Conservation (phyloP, 345 rosid species). For the Hevea brasiliensis region DNA sequence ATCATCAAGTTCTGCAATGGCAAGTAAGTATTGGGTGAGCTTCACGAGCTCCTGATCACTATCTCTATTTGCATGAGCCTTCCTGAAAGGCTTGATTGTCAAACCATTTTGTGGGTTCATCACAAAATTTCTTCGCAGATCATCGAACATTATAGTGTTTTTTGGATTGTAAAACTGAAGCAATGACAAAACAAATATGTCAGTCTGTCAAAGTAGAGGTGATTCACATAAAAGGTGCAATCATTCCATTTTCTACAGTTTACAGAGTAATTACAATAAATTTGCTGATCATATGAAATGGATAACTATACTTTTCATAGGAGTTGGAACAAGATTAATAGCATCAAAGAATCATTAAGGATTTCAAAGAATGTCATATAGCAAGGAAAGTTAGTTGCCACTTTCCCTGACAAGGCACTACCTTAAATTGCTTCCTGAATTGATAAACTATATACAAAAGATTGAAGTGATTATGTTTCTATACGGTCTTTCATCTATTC, state of each 20-base stretch:
- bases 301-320: background rate
- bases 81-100: conserved; percentile 74
- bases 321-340: background rate
- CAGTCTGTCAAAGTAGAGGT: background rate
- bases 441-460: background rate
- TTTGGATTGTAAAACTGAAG: conserved; percentile 70
- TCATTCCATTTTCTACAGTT: background rate
- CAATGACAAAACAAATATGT: background rate
- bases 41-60: conserved; percentile 82
- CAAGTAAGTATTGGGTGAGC: conserved; percentile 81
- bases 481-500: background rate
- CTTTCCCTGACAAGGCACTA: background rate
- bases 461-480: background rate
- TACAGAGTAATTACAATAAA: background rate
- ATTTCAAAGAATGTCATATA: background rate
- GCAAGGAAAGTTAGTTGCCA: background rate
- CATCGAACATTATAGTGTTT: conserved; percentile 98
- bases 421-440: background rate
- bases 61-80: conserved; percentile 85
- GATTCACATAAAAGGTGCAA: background rate
- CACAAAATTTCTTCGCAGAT: conserved; percentile 79
- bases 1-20: conserved; percentile 83
- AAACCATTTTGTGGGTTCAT: conserved; percentile 96
- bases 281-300: background rate
- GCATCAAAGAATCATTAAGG: no score